A percentile compares a stretch with the other conserved stretches of the same genome.
Evolutionary conservation across 2,329 filamentous ascomycete genomes (phyloP).

Genomic region (Calycina herbarum): DNA sequence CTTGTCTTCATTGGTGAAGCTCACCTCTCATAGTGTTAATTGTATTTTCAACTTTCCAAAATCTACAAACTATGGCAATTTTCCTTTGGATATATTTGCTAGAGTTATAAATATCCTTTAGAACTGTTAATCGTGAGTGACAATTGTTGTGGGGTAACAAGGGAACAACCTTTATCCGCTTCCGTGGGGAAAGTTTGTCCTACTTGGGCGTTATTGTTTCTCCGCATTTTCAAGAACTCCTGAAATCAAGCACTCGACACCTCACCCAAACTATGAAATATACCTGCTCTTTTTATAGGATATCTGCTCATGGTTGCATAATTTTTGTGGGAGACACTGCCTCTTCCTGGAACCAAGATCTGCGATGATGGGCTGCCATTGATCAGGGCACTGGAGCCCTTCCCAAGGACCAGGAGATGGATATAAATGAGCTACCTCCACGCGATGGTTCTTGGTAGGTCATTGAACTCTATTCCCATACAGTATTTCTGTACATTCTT

Average conservation of each 20-base stretch:
- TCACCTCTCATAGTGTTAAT: no score
- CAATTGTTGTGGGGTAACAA: neutral
- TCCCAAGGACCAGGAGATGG: neutral
- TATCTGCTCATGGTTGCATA: neutral
- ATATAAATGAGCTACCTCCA: neutral
- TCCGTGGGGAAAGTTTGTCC: neutral
- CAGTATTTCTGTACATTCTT: neutral
- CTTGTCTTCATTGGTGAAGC: no score
- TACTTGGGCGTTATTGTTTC: neutral
- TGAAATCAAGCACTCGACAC: neutral
- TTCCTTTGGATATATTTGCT: neutral
- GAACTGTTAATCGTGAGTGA: no score
- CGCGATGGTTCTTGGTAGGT: neutral
- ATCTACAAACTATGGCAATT: no score
- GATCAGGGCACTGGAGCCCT: neutral
- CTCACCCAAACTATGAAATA: neutral
- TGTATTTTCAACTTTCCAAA: no score
- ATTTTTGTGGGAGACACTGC: neutral
- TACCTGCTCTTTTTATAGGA: neutral
- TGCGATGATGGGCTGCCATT: neutral
- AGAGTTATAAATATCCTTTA: neutral
- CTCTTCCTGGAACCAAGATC: neutral
- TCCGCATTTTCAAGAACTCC: neutral
- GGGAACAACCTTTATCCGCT: neutral
- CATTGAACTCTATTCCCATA: neutral